Conservation (phyloP, 345 rosid species). For the Cardamine chenopodiifolia region DNA sequence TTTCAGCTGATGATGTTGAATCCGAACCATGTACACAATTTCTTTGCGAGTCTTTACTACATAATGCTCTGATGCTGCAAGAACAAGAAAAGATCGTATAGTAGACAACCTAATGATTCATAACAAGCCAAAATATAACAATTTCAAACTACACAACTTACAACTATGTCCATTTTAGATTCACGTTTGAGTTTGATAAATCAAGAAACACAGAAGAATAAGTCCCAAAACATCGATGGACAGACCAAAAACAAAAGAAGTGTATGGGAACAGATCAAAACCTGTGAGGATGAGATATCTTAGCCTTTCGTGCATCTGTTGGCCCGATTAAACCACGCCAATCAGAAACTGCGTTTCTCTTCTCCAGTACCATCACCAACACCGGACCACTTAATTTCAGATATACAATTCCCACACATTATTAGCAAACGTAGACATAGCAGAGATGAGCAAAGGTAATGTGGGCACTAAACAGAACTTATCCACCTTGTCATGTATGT, state of each 20-base stretch:
- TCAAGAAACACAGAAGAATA: not conserved
- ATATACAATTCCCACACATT: constrained; percentile 8
- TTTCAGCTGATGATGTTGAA: constrained; percentile 68
- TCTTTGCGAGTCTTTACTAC: constrained; percentile 63
- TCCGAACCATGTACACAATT: constrained; percentile 91
- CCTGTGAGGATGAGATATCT: constrained; percentile 76
- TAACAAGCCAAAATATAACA: too few species aligned
- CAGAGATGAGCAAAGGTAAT: not conserved
- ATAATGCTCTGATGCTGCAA: constrained; percentile 75
- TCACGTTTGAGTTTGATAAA: not conserved
- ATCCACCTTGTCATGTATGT: constrained; percentile 76
- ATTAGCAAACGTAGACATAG: not conserved
- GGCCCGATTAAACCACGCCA: constrained; percentile 90
- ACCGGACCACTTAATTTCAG: constrained; percentile 69
- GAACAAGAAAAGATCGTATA: not conserved
- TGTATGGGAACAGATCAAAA: constrained; percentile 12
- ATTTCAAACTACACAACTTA: not conserved
- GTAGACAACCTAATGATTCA: not conserved
- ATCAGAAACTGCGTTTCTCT: constrained; percentile 68
- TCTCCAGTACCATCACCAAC: constrained; percentile 76
- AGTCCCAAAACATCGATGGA: not conserved
- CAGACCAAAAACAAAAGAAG: not conserved
- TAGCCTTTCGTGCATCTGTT: constrained; percentile 74
- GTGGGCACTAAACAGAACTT: not conserved
- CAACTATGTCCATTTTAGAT: not conserved